These are phyloP conservation scores for Ceratocystis colombiana DNA, from an alignment of 2,329 filamentous ascomycete genomes.

Conservation along the genomic window DNA sequence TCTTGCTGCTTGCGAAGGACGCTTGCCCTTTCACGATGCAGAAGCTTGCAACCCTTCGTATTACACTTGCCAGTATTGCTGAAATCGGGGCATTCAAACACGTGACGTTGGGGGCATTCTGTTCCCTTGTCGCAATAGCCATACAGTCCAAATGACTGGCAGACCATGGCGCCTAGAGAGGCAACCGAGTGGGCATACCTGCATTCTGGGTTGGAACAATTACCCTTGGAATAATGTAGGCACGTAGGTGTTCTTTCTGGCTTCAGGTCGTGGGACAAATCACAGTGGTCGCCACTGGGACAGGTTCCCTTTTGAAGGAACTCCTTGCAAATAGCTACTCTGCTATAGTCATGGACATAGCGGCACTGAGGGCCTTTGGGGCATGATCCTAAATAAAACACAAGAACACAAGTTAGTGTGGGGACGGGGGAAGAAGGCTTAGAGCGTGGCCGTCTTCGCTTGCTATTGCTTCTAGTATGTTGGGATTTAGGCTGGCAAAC, in stretches of 20 bases:
- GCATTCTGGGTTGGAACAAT: constrained; percentile 79
- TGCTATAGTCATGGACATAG: constrained; percentile 72
- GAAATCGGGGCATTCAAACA: constrained; percentile 90
- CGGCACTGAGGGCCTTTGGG: constrained; percentile 69
- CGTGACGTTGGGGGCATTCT: constrained; percentile 70
- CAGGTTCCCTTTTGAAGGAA: constrained; percentile 74
- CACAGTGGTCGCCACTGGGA: constrained; percentile 65
- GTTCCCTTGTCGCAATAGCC: constrained; percentile 82
- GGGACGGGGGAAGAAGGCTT: constrained; percentile 14
- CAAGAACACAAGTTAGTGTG: constrained; percentile 36
- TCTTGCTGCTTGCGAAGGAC: constrained; percentile 56
- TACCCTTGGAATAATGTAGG: constrained; percentile 79
- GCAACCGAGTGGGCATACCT: constrained; percentile 77
- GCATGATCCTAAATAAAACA: constrained; percentile 59
- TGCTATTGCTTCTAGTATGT: constrained; percentile 3
- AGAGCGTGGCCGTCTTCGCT: constrained; percentile 3
- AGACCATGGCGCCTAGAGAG: constrained; percentile 67
- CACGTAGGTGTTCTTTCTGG: constrained; percentile 80
- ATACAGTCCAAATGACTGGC: constrained; percentile 69
- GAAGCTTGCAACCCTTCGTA: constrained; percentile 69
- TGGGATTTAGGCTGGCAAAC: background rate
- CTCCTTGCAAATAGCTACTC: constrained; percentile 83
- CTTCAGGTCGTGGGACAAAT: constrained; percentile 78
- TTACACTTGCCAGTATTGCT: constrained; percentile 81
- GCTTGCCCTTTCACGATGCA: constrained; percentile 80